A percentile compares a stretch with the other conserved stretches of the same genome.
Evolutionary conservation across 768 basidiomycete species (phyloP).

Genomic region (Tephrocybe sp.): DNA sequence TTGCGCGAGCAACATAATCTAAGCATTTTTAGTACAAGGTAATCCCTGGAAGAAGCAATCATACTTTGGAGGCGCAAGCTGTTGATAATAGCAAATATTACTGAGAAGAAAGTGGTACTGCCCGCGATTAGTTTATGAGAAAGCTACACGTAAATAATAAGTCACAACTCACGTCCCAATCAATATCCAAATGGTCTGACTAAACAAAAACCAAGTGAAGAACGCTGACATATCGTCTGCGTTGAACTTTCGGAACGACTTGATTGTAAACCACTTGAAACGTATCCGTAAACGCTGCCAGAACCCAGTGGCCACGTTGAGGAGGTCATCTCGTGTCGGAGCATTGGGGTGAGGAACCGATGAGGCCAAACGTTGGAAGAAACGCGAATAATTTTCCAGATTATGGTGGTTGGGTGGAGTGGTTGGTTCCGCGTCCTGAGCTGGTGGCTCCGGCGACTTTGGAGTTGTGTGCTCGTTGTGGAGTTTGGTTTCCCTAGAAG

Average conservation of each 20-base stretch:
- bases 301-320: conserved; percentile 84
- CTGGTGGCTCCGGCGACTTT: neutral
- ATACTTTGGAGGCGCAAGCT: conserved; percentile 82
- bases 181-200: conserved; percentile 94
- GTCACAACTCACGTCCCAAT: conserved; percentile 79
- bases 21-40: conserved; percentile 10
- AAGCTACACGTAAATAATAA: neutral
- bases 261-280: conserved; percentile 98
- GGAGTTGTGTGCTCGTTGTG: neutral
- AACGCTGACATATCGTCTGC: conserved; percentile 97
- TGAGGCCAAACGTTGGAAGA: conserved; percentile 76
- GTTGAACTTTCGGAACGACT: conserved; percentile 92
- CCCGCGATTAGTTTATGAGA: neutral
- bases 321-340: conserved; percentile 87
- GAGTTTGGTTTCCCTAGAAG: neutral
- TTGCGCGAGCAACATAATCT: conserved; percentile 84
- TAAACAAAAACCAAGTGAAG: conserved; percentile 93
- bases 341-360: conserved; percentile 76
- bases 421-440: conserved; percentile 4
- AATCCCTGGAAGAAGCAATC: conserved; percentile 14
- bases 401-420: conserved; percentile 20
- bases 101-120: conserved; percentile 95
- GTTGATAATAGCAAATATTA: conserved; percentile 86
- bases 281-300: conserved; percentile 87
- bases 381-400: conserved; percentile 73